A percentile compares a stretch with the other conserved stretches of the same genome.
Evolutionary conservation across 768 basidiomycete genomes (phyloP).

Genomic region (Termitomyces sp.): DNA sequence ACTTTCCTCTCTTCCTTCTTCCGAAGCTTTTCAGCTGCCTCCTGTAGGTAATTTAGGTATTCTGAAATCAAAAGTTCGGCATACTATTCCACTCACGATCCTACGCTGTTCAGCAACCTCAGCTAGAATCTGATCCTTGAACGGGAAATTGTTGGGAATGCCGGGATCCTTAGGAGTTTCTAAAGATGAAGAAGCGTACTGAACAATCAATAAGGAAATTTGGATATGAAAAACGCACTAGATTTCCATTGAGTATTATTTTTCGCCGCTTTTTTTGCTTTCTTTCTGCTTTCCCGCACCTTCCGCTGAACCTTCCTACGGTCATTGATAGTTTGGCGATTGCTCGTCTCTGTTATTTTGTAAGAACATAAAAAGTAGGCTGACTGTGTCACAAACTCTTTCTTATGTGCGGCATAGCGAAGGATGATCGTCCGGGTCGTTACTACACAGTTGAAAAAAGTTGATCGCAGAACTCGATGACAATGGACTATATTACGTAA

Average conservation of each 20-base stretch:
- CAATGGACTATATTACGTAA: no score
- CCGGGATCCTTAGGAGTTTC: slow-evolving; percentile 88
- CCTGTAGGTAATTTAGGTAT: slow-evolving; percentile 32
- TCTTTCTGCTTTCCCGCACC: slow-evolving; percentile 70
- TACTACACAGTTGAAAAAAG: not conserved
- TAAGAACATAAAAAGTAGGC: not conserved
- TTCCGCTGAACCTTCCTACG: slow-evolving; percentile 73
- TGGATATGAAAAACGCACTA: slow-evolving; percentile 42
- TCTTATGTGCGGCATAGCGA: slow-evolving; percentile 12
- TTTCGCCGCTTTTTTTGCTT: slow-evolving; percentile 68
- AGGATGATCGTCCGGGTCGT: not conserved
- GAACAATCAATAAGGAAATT: not conserved
- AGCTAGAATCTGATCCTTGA: slow-evolving; percentile 90
- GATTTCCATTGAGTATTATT: slow-evolving; percentile 86
- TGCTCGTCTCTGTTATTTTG: slow-evolving; percentile 67
- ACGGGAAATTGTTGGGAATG: slow-evolving; percentile 89
- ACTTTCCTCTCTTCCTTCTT: slow-evolving; percentile 63
- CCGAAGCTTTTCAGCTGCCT: slow-evolving; percentile 69
- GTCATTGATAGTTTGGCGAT: slow-evolving; percentile 66
- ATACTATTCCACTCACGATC: slow-evolving; percentile 38
- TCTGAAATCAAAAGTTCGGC: not conserved
- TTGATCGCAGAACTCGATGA: not conserved
- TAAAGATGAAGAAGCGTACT: slow-evolving; percentile 19
- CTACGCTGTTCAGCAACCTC: slow-evolving; percentile 83
- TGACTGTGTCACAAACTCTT: slow-evolving; percentile 9